Base-by-base conservation (phyloP, 345 rosid species). In the Citropsis articulata region DNA sequence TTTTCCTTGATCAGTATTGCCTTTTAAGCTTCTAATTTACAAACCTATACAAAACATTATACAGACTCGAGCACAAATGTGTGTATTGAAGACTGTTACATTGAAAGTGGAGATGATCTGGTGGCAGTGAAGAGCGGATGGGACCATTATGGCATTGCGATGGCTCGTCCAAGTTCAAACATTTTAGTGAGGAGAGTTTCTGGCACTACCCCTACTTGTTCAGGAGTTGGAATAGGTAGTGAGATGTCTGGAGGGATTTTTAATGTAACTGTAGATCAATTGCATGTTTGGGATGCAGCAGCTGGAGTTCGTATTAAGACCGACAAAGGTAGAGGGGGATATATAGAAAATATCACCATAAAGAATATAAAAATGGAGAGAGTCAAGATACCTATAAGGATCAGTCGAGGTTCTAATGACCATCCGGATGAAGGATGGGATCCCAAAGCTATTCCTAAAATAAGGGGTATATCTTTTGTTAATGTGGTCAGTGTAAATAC, bases 181-280 rank as follows among this genome's bases (percentile, higher is more conserved):
- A 91, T 96, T 65, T 65, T 84, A 38, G 80, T 96, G 68, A 80
- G 91, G 84, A 86, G 97, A 83, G 79, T 96, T 73, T 91, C 98
- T 0, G 99, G 99, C 72, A 96, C 98, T 36, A 94, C 99, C 14
- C 94, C 95, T 3, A 94, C 97, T 68, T 94, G 99, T 55, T 96
- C 99, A 13, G 99, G 99, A 30, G 80, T 96, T 64, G 99, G 99
- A 59, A 90, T 96, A 12, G 99, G 99, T 38, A 96, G 98, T 35
- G 98, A 96, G 86, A 96, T 96, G 98, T 96, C 99, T 18, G 98
- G 99, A 76, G 99, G 99, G 55, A 86, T 92, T 45, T 89, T 78
- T 62, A 91, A 96, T 69, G 76, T 94, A 68, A 92, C 82, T 1
- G 67, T 94, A 0, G 90, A 96, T 82, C 91, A 90, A 69, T 74